phyloP scores from a whole-genome alignment of 495 filamentous ascomycete genomes.

The Physcia stellaris region DNA sequence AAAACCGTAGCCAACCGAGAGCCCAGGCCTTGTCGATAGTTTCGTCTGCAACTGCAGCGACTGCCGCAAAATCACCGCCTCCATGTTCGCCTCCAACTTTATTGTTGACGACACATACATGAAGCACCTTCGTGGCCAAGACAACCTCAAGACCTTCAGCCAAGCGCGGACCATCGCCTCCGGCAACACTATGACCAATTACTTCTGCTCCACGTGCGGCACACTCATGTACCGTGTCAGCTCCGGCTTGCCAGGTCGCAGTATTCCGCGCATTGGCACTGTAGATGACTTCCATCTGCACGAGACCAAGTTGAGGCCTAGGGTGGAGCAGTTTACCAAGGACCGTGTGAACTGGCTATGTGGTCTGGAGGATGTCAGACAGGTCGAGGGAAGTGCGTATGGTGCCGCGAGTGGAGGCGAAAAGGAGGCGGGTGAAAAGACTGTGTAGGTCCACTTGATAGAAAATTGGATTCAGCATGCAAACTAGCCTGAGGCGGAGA shows the following conservation, averaged over 20 bases:
- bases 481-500: no score
- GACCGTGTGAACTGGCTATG: constrained; percentile 29
- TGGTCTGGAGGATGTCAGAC: constrained; percentile 20
- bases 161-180: constrained; percentile 27
- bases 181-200: constrained; percentile 37
- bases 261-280: constrained; percentile 36
- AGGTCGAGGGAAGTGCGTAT: constrained; percentile 7
- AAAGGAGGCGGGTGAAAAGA: no score
- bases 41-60: constrained; percentile 45
- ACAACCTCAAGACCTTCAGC: constrained; percentile 26
- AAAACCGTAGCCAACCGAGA: constrained; percentile 23
- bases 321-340: constrained; percentile 30
- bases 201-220: constrained; percentile 40
- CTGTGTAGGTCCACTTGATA: no score
- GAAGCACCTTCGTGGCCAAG: constrained; percentile 31
- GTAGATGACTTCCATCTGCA: constrained; percentile 40
- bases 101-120: constrained; percentile 28
- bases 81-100: constrained; percentile 46
- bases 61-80: constrained; percentile 45
- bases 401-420: no score
- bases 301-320: constrained; percentile 35
- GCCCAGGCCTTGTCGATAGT: constrained; percentile 29
- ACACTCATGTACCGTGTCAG: constrained; percentile 38
- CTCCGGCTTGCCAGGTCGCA: constrained; percentile 21
- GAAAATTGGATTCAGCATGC: no score